phyloP scores from a whole-genome alignment of 75 land plant species.

The Cunninghamia lanceolata region DNA sequence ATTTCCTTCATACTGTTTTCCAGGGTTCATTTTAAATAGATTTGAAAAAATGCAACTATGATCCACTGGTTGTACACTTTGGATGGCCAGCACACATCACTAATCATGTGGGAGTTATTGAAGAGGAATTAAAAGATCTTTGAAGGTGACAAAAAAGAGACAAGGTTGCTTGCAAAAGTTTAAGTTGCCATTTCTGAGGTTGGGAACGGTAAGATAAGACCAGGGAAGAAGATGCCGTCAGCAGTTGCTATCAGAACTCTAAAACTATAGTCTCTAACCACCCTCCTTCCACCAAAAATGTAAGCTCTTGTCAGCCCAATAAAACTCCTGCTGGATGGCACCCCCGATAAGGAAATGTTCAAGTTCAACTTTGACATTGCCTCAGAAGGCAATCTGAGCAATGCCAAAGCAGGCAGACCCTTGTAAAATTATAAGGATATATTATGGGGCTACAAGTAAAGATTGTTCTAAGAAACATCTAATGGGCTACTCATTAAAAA shows the following conservation, averaged over 20 bases:
- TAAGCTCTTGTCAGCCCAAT: neutral
- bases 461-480: no score
- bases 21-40: neutral
- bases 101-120: neutral
- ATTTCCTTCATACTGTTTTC: neutral
- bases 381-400: neutral
- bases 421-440: no score
- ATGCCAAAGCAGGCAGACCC: neutral
- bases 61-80: neutral
- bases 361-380: neutral
- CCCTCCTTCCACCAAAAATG: neutral
- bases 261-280: neutral
- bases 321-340: neutral
- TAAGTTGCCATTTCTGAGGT: neutral
- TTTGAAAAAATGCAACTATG: neutral
- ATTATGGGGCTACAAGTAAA: neutral
- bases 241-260: neutral
- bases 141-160: neutral
- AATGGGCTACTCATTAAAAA: neutral
- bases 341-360: neutral
- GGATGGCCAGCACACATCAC: neutral
- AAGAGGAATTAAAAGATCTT: neutral
- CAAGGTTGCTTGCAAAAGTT: neutral
- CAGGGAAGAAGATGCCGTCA: neutral
- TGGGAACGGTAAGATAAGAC: neutral